Evolutionary conservation across 2,329 filamentous ascomycete species (phyloP), one percentile per base, ranked within the genome.

Genomic region (Penicillium frequentans): DNA sequence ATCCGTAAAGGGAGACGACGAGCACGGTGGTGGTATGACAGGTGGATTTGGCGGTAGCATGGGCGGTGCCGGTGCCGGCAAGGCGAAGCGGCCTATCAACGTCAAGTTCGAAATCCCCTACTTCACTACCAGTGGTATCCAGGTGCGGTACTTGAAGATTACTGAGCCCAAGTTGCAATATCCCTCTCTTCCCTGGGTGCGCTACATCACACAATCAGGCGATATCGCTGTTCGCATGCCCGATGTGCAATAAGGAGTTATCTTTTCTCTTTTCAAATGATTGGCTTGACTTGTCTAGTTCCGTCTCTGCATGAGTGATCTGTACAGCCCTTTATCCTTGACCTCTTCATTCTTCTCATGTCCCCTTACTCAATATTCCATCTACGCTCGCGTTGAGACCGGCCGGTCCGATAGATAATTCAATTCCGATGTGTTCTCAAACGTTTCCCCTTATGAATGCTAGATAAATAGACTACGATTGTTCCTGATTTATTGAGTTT

Each of bases 21-120:
- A 98, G 76, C 90, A 91, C 69, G 93, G 93, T 42, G 93, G 93
- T 61, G 93, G 93, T 63, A 98, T 98, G 93, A 98, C 93, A 65
- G 93, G 93, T 69, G 93, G 93, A 0, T 97, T 97, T 69, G 93
- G 93, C 61, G 93, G 93, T 21, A 96, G 91, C 73, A 97, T 97
- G 93, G 93, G 93, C 57, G 93, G 93, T 63, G 86, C 95, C 27
- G 87, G 84, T n/a, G 83, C 86, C 5, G 88, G 86, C 57, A 98
- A 98, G 80, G 90, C 90, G 21, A 99, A 98, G 83, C 82, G 95
- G 66, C 95, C 95, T 1, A 99, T 99, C 70, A 93, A 93, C 75
- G 95, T 99, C 80, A 99, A 99, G 81, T 99, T 99, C 74, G 95
- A 99, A 81, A 99, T 99, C 72, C 95, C 95, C n/a, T 99, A 99